Evolutionary conservation across 2,329 filamentous ascomycete genomes (phyloP).

Genomic region (Chaetomiaceae sp.): DNA sequence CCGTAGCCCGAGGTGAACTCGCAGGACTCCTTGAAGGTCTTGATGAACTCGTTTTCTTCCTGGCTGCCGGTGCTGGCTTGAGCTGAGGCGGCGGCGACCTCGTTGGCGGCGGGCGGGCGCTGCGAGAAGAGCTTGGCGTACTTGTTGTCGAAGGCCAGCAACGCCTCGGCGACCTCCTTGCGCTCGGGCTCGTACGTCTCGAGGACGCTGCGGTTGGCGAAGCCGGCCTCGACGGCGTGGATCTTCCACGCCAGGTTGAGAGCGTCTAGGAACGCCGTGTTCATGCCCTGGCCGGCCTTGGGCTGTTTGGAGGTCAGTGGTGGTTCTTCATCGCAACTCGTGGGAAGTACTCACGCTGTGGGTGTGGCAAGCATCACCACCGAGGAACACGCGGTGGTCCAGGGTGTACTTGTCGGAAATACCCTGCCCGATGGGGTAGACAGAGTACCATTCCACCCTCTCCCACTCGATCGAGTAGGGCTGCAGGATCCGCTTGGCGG

Average conservation of each 20-base stretch:
- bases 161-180: slow-evolving; percentile 75
- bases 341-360: slow-evolving; percentile 56
- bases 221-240: slow-evolving; percentile 79
- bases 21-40: slow-evolving; percentile 85
- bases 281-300: slow-evolving; percentile 77
- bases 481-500: slow-evolving; percentile 60
- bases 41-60: slow-evolving; percentile 74
- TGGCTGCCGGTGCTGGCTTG: slow-evolving; percentile 21
- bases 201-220: slow-evolving; percentile 70
- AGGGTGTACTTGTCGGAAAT: slow-evolving; percentile 64
- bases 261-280: slow-evolving; percentile 73
- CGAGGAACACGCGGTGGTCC: slow-evolving; percentile 67
- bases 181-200: slow-evolving; percentile 85
- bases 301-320: slow-evolving; percentile 50
- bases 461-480: slow-evolving; percentile 67
- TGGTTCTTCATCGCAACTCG: slow-evolving; percentile 35
- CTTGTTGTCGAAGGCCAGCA: slow-evolving; percentile 81
- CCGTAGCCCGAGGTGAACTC: slow-evolving; percentile 93
- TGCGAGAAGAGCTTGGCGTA: slow-evolving; percentile 89
- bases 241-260: slow-evolving; percentile 96
- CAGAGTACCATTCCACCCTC: slow-evolving; percentile 68
- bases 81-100: slow-evolving; percentile 63
- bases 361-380: slow-evolving; percentile 75
- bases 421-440: slow-evolving; percentile 72
- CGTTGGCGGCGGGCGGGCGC: slow-evolving; percentile 65